phyloP scores from a whole-genome alignment of 129 eudicot genomes.

The Centrapalus pauciflorus region DNA sequence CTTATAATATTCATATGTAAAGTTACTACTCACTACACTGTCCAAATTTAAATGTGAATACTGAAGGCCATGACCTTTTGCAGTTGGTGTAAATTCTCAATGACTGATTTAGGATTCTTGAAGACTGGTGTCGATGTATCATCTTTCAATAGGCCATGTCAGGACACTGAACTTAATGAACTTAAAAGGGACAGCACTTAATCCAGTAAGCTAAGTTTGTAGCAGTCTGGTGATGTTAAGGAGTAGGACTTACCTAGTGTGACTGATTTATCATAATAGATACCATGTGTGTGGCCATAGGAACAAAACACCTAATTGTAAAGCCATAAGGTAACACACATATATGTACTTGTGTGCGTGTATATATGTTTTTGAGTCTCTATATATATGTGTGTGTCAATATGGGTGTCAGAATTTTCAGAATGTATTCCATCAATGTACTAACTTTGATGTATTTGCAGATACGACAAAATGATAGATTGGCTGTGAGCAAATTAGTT shows the following conservation, averaged over 20 bases:
- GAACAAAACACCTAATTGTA: no score
- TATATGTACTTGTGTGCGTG: no score
- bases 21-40: background rate
- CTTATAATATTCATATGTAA: no score
- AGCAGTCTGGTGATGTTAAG: no score
- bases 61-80: background rate
- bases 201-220: no score
- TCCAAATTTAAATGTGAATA: background rate
- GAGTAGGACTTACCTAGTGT: no score
- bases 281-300: no score
- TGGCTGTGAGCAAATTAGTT: constrained; percentile 96
- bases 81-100: background rate
- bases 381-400: background rate
- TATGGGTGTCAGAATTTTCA: background rate
- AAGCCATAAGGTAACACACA: no score
- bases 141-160: background rate
- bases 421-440: background rate
- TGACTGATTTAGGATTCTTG: background rate
- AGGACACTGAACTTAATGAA: no score
- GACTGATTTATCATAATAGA: no score
- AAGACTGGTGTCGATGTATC: background rate
- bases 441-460: constrained; percentile 25
- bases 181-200: no score
- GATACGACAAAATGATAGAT: constrained; percentile 92
- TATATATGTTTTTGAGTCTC: no score